These are phyloP conservation scores for Crepidotus variabilis DNA, from an alignment of 768 basidiomycete genomes.

Conservation along the genomic window DNA sequence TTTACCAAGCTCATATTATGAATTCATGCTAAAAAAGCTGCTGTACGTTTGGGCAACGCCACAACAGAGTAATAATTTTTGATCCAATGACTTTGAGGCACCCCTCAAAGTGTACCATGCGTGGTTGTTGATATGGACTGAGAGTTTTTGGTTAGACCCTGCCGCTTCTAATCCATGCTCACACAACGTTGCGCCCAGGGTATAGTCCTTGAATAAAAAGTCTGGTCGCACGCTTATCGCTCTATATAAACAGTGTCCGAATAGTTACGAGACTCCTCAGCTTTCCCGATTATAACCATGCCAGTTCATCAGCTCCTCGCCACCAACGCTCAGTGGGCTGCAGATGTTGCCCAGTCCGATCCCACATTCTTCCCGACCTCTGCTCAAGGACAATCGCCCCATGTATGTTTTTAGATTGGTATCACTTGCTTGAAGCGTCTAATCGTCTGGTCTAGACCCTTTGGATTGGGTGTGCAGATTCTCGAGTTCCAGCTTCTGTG, in stretches of 20 bases:
- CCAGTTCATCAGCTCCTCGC: slow-evolving; percentile 19
- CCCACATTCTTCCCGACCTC: slow-evolving; percentile 61
- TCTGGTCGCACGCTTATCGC: too few species aligned
- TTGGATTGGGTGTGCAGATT: slow-evolving; percentile 85
- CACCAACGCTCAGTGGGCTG: slow-evolving; percentile 69
- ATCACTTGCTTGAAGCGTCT: not conserved
- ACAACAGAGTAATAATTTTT: too few species aligned
- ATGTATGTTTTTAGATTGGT: slow-evolving; percentile 37
- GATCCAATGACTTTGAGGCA: too few species aligned
- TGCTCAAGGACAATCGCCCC: slow-evolving; percentile 64
- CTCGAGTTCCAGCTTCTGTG: slow-evolving; percentile 78
- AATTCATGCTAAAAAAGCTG: slow-evolving; percentile 9
- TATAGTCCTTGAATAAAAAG: too few species aligned
- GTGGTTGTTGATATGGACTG: too few species aligned
- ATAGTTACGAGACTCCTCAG: not conserved
- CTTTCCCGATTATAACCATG: not conserved
- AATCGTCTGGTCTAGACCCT: slow-evolving; percentile 43
- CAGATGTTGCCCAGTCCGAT: slow-evolving; percentile 47
- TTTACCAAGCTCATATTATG: slow-evolving; percentile 4
- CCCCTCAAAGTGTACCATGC: too few species aligned
- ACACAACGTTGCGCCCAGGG: too few species aligned
- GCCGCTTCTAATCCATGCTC: too few species aligned
- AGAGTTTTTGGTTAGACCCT: too few species aligned
- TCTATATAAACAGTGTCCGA: not conserved
- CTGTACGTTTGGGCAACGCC: too few species aligned